phyloP scores from a whole-genome alignment of 2,329 filamentous ascomycete genomes.

The Phaeosphaeriaceae sp. region DNA sequence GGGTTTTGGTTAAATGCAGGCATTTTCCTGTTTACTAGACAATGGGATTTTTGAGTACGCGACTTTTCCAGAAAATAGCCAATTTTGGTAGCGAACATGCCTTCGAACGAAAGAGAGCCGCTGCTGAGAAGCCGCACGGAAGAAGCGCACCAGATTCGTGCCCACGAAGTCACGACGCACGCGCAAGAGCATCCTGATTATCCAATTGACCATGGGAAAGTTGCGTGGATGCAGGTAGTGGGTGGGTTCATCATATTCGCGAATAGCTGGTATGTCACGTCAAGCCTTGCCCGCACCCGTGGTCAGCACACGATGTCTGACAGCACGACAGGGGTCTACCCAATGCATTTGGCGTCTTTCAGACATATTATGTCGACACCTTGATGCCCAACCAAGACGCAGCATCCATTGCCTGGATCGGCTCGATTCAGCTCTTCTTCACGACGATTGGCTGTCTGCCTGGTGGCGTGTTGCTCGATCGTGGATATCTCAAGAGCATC shows the following conservation, averaged over 20 bases:
- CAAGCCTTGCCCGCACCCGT: not conserved
- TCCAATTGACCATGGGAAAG: constrained; percentile 37
- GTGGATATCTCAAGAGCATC: constrained; percentile 37
- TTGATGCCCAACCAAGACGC: constrained; percentile 19
- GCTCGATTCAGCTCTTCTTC: constrained; percentile 44
- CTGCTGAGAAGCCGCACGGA: constrained; percentile 4
- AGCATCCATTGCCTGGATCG: constrained; percentile 45
- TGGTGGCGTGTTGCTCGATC: constrained; percentile 37
- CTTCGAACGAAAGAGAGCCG: constrained; percentile 13
- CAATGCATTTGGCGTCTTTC: constrained; percentile 41
- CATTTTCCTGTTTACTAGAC: too few species aligned
- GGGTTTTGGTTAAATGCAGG: not conserved
- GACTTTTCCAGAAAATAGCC: too few species aligned
- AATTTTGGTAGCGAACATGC: not conserved
- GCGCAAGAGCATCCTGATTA: constrained; percentile 14
- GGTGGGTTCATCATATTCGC: constrained; percentile 53
- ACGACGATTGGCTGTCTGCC: constrained; percentile 42
- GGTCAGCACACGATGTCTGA: not conserved
- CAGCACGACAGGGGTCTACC: constrained; percentile 22
- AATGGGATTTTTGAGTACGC: too few species aligned
- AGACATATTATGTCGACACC: constrained; percentile 38
- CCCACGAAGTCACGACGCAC: constrained; percentile 15
- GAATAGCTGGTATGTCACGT: constrained; percentile 43
- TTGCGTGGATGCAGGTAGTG: constrained; percentile 53
- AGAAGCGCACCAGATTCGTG: not conserved